A percentile compares a stretch with the other conserved stretches of the same genome.
Conservation (phyloP, 176 grass and related monocot genomes). For the Juncus effusus region DNA sequence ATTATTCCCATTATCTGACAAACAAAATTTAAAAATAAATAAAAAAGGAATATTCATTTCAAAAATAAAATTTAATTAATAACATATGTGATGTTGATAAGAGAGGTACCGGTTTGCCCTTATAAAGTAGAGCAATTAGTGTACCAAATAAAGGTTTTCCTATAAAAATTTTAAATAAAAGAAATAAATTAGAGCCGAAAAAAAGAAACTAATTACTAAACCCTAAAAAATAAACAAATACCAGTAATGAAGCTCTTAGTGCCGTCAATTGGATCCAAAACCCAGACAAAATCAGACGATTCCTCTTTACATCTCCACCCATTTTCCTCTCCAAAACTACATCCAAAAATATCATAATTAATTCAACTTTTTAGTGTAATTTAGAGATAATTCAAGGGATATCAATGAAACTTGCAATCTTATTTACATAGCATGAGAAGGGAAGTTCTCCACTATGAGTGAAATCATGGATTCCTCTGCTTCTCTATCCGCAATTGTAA, state of each 20-base stretch:
- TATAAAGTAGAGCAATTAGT: constrained; percentile 68
- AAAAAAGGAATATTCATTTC: too few species aligned
- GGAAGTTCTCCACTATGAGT: constrained; percentile 63
- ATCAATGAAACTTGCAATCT: background rate
- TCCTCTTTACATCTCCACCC: constrained; percentile 64
- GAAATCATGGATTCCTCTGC: constrained; percentile 89
- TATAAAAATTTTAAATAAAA: constrained; percentile 33
- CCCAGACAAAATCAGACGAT: constrained; percentile 83
- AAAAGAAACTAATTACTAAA: constrained; percentile 4
- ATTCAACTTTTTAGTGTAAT: constrained; percentile 1
- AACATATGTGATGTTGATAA: constrained; percentile 10
- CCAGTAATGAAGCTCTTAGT: constrained; percentile 94
- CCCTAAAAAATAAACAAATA: constrained; percentile 24
- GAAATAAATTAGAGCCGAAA: constrained; percentile 1
- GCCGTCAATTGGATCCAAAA: constrained; percentile 90
- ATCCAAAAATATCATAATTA: background rate
- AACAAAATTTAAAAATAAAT: background rate
- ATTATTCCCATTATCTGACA: constrained; percentile 77
- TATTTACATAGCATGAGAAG: constrained; percentile 69
- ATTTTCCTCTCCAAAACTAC: constrained; percentile 85
- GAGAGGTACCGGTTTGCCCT: constrained; percentile 70
- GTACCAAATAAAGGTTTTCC: constrained; percentile 92
- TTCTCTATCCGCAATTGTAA: constrained; percentile 88
- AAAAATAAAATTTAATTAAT: background rate
- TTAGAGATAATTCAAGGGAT: background rate